Conservation (phyloP, 441 rosid species). For the Manihot esculenta region DNA sequence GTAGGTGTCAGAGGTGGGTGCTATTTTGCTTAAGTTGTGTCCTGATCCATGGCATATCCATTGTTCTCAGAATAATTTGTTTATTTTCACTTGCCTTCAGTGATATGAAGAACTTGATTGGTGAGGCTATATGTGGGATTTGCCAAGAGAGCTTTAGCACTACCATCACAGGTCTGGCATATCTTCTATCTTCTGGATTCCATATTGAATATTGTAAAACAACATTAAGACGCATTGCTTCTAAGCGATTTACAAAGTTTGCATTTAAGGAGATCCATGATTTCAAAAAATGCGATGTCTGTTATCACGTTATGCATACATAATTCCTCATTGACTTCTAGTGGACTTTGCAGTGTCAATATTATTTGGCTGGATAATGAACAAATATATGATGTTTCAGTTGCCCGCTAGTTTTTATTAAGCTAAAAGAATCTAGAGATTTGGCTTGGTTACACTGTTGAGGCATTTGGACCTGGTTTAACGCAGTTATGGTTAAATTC, state of each 20-base stretch:
- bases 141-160: conserved; percentile 60
- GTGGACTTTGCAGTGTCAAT: background rate
- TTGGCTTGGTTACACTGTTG: background rate
- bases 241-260: background rate
- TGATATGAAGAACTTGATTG: conserved; percentile 61
- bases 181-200: background rate
- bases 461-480: conserved; percentile 1
- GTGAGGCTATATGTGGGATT: conserved; percentile 47
- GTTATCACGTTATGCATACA: background rate
- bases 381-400: background rate
- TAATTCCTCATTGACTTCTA: background rate
- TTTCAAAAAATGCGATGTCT: background rate
- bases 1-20: background rate
- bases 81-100: conserved; percentile 24
- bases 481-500: background rate
- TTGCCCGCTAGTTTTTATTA: background rate
- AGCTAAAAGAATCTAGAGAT: background rate
- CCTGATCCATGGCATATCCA: background rate
- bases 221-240: background rate
- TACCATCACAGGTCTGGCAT: conserved; percentile 38
- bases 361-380: background rate
- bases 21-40: background rate
- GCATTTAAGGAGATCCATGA: background rate
- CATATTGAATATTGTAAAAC: background rate
- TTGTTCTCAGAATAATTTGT: background rate